Conservation (phyloP, 495 filamentous ascomycete genomes). For the Podospora fimiseda region DNA sequence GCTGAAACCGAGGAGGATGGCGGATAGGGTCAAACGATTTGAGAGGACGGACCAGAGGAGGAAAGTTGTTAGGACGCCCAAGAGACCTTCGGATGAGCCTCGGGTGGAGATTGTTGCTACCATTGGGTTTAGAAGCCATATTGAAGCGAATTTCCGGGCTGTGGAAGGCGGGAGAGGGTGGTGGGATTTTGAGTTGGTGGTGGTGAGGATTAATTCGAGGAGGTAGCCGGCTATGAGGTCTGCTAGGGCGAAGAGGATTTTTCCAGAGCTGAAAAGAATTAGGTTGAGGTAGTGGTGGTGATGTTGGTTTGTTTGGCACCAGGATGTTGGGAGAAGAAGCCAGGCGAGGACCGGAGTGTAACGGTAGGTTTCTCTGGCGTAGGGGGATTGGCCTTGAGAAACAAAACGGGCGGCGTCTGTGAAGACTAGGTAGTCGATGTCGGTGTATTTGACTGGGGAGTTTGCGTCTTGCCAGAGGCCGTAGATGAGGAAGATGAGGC, state of each 20-base stretch:
- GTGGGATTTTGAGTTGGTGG: too few species aligned
- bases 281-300: slow-evolving; percentile 25
- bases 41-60: slow-evolving; percentile 73
- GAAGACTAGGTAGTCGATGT: slow-evolving; percentile 98
- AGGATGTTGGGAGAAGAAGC: slow-evolving; percentile 84
- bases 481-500: slow-evolving; percentile 68
- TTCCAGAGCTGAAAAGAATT: slow-evolving; percentile 76
- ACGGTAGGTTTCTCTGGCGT: slow-evolving; percentile 86
- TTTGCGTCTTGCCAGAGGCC: slow-evolving; percentile 86
- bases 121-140: slow-evolving; percentile 97
- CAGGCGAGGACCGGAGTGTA: slow-evolving; percentile 93
- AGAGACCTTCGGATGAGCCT: slow-evolving; percentile 84
- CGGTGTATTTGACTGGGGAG: slow-evolving; percentile 91
- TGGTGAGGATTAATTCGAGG: slow-evolving; percentile 41
- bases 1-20: slow-evolving; percentile 67
- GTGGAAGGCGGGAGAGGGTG: slow-evolving; percentile 16
- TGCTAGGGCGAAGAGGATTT: slow-evolving; percentile 73
- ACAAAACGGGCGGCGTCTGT: slow-evolving; percentile 89
- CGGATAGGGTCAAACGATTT: slow-evolving; percentile 56
- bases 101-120: slow-evolving; percentile 92
- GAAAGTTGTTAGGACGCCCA: slow-evolving; percentile 75
- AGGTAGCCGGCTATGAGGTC: slow-evolving; percentile 86
- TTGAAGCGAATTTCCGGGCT: slow-evolving; percentile 67
- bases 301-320: slow-evolving; percentile 44
- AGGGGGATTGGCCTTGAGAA: slow-evolving; percentile 58